Conservation (phyloP, 2,329 filamentous ascomycete species). For the Neofusicoccum umdonicola region DNA sequence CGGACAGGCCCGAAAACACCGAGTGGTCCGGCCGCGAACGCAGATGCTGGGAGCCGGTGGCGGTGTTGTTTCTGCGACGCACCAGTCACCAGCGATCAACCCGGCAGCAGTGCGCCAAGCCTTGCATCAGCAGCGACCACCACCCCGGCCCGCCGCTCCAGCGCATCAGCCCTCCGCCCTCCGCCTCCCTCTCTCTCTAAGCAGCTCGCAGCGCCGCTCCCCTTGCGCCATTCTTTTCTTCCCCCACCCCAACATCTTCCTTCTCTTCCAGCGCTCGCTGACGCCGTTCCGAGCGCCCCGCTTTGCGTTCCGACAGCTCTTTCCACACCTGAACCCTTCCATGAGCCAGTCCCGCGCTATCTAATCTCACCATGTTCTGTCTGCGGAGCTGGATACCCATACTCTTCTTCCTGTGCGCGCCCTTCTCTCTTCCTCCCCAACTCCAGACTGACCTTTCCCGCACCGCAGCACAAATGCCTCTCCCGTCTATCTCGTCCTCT, state of each 20-base stretch:
- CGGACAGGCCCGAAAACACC: neutral
- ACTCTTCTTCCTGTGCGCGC: constrained; percentile 52
- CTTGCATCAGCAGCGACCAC: constrained; percentile 11
- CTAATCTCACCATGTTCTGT: constrained; percentile 58
- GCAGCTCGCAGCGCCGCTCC: neutral
- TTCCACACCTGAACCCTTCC: neutral
- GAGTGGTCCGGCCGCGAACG: neutral
- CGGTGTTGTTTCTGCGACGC: constrained; percentile 2
- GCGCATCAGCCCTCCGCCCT: constrained; percentile 8
- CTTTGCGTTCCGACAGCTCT: neutral
- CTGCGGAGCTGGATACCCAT: constrained; percentile 57
- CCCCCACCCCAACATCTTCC: neutral
- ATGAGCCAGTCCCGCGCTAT: constrained; percentile 6
- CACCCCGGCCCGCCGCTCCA: constrained; percentile 3
- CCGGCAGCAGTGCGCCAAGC: neutral
- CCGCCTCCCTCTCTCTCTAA: neutral
- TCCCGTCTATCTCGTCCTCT: constrained; percentile 50
- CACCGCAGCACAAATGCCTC: constrained; percentile 44
- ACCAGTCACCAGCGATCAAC: neutral
- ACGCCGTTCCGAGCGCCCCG: neutral
- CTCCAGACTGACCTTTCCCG: constrained; percentile 21
- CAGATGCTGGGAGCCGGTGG: neutral
- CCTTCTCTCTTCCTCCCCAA: neutral
- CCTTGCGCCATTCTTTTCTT: neutral
- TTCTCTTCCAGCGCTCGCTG: neutral